Base-by-base conservation (phyloP, 2,329 filamentous ascomycete genomes). In the Westerdykella ornata region DNA sequence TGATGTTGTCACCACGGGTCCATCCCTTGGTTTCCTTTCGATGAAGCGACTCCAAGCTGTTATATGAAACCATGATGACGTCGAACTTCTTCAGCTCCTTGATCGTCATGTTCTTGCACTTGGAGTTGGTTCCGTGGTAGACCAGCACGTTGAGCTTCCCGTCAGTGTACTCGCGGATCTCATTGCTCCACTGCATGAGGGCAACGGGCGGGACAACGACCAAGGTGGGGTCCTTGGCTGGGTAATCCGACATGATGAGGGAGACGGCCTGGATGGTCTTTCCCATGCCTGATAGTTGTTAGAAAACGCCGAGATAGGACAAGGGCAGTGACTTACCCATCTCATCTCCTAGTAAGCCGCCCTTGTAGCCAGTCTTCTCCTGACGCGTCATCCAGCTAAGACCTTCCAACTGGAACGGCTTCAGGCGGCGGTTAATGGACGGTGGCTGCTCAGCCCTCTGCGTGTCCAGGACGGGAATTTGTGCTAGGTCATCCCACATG, bases 181-280 rank as follows among this genome's bases (percentile, higher is more conserved):
- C 72, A 32, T 69, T 69, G 3, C 69, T 85, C 90, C 90, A 97
- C 61, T 97, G 90, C 85, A 96, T 94, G 37, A 97, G 70, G 31
- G 90, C 90, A 31, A 96, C 90, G 0, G 90, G 90, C 0, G 90
- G 90, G 1, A 95, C 88, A 26, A 96, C 76, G 1, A 97, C 89
- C 3, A 97, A 73, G 0, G 88, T 85, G 1, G 92, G 90, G 41
- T 83, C 71, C 52, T 84, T 84, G 16, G 82, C 85, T 3, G 89
- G 90, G 56, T 86, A 96, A 62, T 97, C 89, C 1, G 90, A 96
- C 92, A 97, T 97, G 66, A 98, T 88, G 34, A 98, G 76, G 3
- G 90, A 96, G 14, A 98, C 92, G 2, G 92, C 90, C 67, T 98
- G 92, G 38, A 98, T 97, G 0, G 92, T 98, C 71, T 98, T 98